These are phyloP conservation scores for Cryptosporidium felis DNA, from an alignment of 169 alveolate species.

Conservation along the genomic window DNA sequence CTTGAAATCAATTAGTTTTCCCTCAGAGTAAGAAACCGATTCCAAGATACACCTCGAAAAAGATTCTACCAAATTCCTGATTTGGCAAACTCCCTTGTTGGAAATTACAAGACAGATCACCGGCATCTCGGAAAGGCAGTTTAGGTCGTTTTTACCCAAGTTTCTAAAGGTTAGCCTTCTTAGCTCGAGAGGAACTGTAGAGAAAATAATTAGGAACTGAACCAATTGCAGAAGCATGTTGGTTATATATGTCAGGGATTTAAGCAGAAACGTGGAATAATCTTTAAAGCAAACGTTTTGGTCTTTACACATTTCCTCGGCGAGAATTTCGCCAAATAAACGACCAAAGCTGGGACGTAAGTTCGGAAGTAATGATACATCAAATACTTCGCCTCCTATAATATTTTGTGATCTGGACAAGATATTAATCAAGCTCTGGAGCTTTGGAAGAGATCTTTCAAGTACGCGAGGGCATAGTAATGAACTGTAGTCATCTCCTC, in stretches of 20 bases:
- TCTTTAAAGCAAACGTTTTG: neutral
- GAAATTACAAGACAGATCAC: slow-evolving; percentile 13
- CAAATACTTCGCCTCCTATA: slow-evolving; percentile 44
- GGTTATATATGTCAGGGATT: slow-evolving; percentile 26
- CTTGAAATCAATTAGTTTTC: neutral
- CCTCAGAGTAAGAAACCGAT: neutral
- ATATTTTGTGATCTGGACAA: slow-evolving; percentile 54
- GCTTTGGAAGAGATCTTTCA: neutral
- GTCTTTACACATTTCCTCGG: slow-evolving; percentile 13
- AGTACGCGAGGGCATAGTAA: neutral
- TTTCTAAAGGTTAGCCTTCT: neutral
- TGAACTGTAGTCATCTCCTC: neutral
- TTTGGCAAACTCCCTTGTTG: neutral
- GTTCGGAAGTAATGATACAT: neutral
- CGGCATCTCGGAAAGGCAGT: slow-evolving; percentile 31
- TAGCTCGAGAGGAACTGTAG: neutral
- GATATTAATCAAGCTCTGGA: slow-evolving; percentile 10
- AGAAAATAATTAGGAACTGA: neutral
- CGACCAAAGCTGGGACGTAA: neutral
- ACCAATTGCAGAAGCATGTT: slow-evolving; percentile 23
- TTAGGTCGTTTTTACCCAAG: neutral
- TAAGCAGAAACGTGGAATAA: slow-evolving; percentile 20
- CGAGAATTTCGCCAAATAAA: neutral
- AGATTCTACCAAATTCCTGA: slow-evolving; percentile 33
- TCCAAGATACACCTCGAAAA: slow-evolving; percentile 10